phyloP scores from a whole-genome alignment of 2,329 filamentous ascomycete species.

The Penicillium sumatraense region DNA sequence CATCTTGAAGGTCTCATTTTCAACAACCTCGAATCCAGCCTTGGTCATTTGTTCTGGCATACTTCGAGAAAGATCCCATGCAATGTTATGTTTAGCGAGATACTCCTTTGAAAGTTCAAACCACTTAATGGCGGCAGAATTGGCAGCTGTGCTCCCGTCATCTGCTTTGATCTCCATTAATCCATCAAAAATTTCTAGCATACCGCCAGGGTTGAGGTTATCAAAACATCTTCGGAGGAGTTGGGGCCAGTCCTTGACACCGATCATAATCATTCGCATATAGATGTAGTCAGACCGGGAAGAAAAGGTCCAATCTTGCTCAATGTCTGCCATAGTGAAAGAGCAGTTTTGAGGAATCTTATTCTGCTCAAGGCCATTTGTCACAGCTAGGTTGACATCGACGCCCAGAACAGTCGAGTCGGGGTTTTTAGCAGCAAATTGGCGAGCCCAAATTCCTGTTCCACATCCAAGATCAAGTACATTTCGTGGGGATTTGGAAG shows the following conservation, averaged over 20 bases:
- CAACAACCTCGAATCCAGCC: neutral
- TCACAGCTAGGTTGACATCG: neutral
- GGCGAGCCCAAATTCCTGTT: constrained; percentile 5
- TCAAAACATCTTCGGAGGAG: neutral
- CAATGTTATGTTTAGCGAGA: neutral
- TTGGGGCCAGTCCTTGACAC: neutral
- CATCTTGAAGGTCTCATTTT: neutral
- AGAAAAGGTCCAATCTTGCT: neutral
- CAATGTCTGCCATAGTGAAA: neutral
- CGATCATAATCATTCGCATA: neutral
- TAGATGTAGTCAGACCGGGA: neutral
- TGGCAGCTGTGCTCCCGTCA: constrained; percentile 1
- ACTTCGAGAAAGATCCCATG: neutral
- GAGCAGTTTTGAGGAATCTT: neutral
- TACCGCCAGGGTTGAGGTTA: neutral
- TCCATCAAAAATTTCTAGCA: neutral
- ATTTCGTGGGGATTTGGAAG: neutral
- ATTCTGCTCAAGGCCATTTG: neutral
- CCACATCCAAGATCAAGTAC: constrained; percentile 4
- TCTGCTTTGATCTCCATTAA: constrained; percentile 3
- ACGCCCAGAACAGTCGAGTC: neutral
- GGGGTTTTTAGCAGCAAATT: neutral
- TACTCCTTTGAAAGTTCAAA: neutral
- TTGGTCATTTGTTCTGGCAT: neutral
- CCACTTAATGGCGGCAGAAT: neutral